Evolutionary conservation across 2,329 filamentous ascomycete genomes (phyloP), one percentile per base, ranked within the genome.

Genomic region (Sclerotinia trifoliorum): DNA sequence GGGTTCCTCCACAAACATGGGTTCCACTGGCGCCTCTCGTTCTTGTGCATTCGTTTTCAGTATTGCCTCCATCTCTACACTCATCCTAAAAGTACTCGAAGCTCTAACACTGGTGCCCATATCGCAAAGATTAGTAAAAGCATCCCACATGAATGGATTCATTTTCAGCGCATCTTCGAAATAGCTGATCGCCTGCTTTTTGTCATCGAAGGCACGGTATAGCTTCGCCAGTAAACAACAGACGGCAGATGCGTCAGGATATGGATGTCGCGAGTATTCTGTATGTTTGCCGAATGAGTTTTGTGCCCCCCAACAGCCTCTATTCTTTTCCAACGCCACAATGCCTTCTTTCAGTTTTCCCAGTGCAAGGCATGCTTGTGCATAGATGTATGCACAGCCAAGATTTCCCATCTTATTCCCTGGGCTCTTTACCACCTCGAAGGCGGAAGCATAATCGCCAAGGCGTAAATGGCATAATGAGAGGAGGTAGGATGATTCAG

Each of bases 121-220:
- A 76, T 97, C 93, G 77, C 94, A 97, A 10, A 99, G 84, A 21
- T 88, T 90, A 29, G 90, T 88, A 75, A 98, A 98, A 0, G 94
- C 94, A 82, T 99, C 95, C 95, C 95, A 99, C 86, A 97, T 95
- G 79, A 98, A 94, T 1, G 95, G 94, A 76, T 98, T 99, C 66
- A 89, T 79, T 80, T 94, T 96, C 74, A 99, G 81, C 7, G 94
- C 88, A 70, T 96, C 93, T 73, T 96, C 93, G 77, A 95, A 98
- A 78, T 88, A 93, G 72, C 91, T 86, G 21, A 94, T 88, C 10
- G 95, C 94, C 79, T 92, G 93, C 74, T 90, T 90, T 75, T 91
- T 91, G 75, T 92, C 85, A 74, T 97, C 87, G 74, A 95, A 90
- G 2, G 87, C 92, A 61, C 90, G 88, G 81, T 93, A 94, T 39